Evolutionary conservation across 2,329 filamentous ascomycete genomes (phyloP).

Genomic region (Chaetomium sp.): DNA sequence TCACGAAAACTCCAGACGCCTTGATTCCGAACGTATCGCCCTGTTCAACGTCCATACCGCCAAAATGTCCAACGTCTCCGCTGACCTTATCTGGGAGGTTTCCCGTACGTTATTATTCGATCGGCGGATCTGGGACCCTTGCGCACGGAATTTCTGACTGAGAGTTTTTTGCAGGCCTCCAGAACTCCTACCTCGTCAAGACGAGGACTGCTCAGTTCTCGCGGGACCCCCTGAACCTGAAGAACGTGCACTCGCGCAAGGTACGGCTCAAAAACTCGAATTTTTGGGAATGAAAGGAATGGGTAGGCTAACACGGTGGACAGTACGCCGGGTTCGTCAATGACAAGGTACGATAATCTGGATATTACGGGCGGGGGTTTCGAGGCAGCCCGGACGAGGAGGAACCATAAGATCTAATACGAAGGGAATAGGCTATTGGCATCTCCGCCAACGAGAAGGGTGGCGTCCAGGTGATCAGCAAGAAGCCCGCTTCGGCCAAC

Average conservation of each 20-base stretch:
- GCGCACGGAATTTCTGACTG: conserved; percentile 17
- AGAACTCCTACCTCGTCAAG: conserved; percentile 92
- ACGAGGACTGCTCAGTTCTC: conserved; percentile 76
- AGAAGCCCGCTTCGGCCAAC: conserved; percentile 68
- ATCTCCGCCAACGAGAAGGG: conserved; percentile 70
- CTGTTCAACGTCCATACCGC: conserved; percentile 26
- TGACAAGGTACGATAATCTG: conserved; percentile 62
- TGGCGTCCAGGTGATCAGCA: conserved; percentile 73
- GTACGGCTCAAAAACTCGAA: conserved; percentile 37
- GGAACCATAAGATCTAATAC: conserved; percentile 24
- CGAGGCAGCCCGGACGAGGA: neutral
- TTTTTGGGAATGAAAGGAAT: neutral
- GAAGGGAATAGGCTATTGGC: conserved; percentile 64
- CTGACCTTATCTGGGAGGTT: conserved; percentile 91
- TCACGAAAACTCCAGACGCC: conserved; percentile 19
- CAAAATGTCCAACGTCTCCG: conserved; percentile 71
- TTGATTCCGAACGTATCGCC: conserved; percentile 17
- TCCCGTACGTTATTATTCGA: conserved; percentile 63
- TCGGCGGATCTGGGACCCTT: neutral
- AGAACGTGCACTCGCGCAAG: conserved; percentile 88
- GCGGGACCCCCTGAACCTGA: conserved; percentile 87
- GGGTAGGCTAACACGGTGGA: conserved; percentile 30
- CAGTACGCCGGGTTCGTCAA: conserved; percentile 91
- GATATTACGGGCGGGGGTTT: neutral
- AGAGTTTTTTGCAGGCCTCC: conserved; percentile 54